phyloP scores from a whole-genome alignment of 2,329 filamentous ascomycete species.

The Ophioceras dolichostomum region DNA sequence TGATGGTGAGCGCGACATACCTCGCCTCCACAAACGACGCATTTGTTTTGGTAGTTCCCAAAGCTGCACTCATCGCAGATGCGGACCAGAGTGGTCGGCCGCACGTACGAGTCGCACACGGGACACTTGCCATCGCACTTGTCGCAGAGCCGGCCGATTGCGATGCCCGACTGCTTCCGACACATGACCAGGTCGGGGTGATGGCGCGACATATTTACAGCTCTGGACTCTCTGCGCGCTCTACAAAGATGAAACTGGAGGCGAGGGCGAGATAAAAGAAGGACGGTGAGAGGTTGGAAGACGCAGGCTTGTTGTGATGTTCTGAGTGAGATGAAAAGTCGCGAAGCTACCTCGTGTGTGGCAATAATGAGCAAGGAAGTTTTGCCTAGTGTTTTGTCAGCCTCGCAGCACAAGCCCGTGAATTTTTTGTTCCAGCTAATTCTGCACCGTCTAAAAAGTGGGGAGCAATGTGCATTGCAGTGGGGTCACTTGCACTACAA shows the following conservation, averaged over 20 bases:
- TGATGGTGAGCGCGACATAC: background rate
- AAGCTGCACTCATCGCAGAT: conserved; percentile 99
- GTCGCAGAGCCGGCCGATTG: conserved; percentile 97
- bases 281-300: too few species aligned
- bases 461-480: too few species aligned
- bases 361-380: too few species aligned
- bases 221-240: too few species aligned
- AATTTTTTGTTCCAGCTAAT: too few species aligned
- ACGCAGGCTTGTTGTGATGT: too few species aligned
- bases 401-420: too few species aligned
- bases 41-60: conserved; percentile 99
- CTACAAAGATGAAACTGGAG: too few species aligned
- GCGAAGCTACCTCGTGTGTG: background rate
- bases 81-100: conserved; percentile 89
- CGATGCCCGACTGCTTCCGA: conserved; percentile 94
- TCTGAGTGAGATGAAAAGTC: conserved; percentile 1
- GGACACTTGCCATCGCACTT: conserved; percentile 99
- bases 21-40: conserved; percentile 94
- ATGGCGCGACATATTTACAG: conserved; percentile 78
- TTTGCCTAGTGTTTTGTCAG: too few species aligned
- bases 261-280: too few species aligned
- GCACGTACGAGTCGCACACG: conserved; percentile 97
- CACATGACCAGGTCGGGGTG: conserved; percentile 99
- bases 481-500: too few species aligned
- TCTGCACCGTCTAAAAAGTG: too few species aligned